phyloP scores from a whole-genome alignment of 306 rosid species.

The Benincasa hispida region DNA sequence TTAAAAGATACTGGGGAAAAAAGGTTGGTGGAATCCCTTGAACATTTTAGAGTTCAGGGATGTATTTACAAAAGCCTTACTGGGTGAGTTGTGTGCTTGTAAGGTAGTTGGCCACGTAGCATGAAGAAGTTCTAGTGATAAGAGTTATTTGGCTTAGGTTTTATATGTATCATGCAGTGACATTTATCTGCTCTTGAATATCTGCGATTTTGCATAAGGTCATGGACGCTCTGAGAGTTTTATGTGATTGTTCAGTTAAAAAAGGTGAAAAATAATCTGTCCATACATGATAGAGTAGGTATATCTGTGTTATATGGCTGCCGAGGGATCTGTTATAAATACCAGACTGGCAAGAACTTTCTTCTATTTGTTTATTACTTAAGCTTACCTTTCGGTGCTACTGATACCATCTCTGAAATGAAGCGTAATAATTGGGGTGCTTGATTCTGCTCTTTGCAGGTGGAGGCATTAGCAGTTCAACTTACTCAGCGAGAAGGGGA shows the following conservation, averaged over 20 bases:
- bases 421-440: conserved; percentile 1
- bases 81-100: neutral
- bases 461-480: conserved; percentile 82
- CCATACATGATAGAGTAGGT: neutral
- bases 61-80: neutral
- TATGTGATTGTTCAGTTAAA: neutral
- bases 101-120: neutral
- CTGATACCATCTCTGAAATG: neutral
- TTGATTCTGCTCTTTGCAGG: conserved; percentile 19
- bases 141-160: neutral
- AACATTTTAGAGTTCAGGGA: neutral
- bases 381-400: neutral
- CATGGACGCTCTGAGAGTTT: neutral
- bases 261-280: neutral
- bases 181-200: neutral
- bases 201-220: neutral
- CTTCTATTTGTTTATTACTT: neutral
- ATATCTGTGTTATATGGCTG: neutral
- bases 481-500: conserved; percentile 68
- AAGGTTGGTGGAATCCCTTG: neutral
- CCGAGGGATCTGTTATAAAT: neutral
- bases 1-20: neutral
- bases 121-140: neutral
- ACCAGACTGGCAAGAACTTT: neutral
- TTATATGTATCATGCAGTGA: neutral